These are phyloP conservation scores for Epichloe scottii DNA, from an alignment of 2,329 filamentous ascomycete genomes.

Conservation along the genomic window DNA sequence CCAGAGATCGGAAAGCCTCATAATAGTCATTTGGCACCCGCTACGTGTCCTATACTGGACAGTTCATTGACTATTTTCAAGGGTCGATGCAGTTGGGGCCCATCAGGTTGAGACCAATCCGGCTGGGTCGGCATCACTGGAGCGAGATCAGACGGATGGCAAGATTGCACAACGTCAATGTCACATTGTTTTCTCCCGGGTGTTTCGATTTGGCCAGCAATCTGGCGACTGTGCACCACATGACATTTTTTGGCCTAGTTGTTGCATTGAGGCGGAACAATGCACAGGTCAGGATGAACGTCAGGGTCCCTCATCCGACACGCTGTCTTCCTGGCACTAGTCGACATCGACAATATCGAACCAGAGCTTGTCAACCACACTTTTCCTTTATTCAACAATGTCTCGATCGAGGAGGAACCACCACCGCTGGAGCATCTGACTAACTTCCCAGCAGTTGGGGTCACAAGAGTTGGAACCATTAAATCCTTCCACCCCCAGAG, in stretches of 20 bases:
- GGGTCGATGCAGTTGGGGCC: neutral
- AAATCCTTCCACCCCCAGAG: too few species aligned
- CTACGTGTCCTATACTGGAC: neutral
- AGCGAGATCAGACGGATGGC: neutral
- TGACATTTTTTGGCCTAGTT: too few species aligned
- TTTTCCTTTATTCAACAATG: slow-evolving; percentile 41
- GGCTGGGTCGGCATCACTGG: neutral
- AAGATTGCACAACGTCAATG: neutral
- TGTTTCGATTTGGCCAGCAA: too few species aligned
- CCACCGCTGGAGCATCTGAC: slow-evolving; percentile 40
- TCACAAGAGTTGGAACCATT: too few species aligned
- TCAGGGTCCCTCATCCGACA: neutral
- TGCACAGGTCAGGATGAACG: neutral
- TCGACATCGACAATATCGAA: slow-evolving; percentile 2
- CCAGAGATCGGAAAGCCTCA: neutral
- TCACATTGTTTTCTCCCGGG: neutral
- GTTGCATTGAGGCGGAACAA: neutral
- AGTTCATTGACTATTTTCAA: neutral
- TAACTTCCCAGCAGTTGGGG: slow-evolving; percentile 37
- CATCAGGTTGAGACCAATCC: neutral
- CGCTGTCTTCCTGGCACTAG: slow-evolving; percentile 1
- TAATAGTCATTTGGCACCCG: too few species aligned
- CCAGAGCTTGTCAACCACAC: slow-evolving; percentile 3
- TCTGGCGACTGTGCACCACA: too few species aligned
- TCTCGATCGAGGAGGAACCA: slow-evolving; percentile 33